These are phyloP conservation scores for Darksidea phi DNA, from an alignment of 495 filamentous ascomycete genomes.

Conservation along the genomic window DNA sequence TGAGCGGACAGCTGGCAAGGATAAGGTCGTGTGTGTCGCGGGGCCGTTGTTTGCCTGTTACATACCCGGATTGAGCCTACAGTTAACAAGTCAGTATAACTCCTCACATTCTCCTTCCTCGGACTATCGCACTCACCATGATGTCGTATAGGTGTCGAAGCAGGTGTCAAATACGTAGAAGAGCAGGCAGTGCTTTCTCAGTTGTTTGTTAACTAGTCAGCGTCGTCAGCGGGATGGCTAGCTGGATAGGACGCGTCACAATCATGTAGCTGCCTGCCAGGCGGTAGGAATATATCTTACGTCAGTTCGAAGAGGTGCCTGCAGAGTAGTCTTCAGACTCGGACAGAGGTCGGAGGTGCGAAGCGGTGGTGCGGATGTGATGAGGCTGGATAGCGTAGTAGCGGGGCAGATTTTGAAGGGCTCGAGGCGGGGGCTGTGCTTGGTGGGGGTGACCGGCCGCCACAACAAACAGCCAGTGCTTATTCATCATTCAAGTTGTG, in stretches of 20 bases:
- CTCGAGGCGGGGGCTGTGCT: neutral
- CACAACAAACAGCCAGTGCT: no score
- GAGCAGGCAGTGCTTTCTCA: constrained; percentile 34
- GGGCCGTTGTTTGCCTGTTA: constrained; percentile 27
- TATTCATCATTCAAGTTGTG: no score
- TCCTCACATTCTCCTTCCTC: neutral
- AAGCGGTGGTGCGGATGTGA: constrained; percentile 4
- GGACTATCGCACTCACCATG: constrained; percentile 28
- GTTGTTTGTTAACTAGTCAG: constrained; percentile 24
- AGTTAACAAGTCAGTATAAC: neutral
- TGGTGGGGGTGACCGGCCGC: neutral
- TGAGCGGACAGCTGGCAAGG: neutral
- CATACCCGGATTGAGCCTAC: constrained; percentile 70
- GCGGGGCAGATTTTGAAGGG: constrained; percentile 11
- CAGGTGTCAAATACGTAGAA: neutral
- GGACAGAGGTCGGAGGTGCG: neutral
- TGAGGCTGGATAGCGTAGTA: constrained; percentile 14
- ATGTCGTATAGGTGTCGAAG: constrained; percentile 15
- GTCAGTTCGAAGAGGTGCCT: neutral
- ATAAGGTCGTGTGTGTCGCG: neutral
- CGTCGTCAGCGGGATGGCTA: constrained; percentile 33
- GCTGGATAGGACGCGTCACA: neutral
- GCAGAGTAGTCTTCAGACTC: neutral
- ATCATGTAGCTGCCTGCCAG: constrained; percentile 2
- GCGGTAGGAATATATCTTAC: constrained; percentile 18